Percentiles rank a stretch among this genome's conserved stretches.
These are phyloP conservation scores for Rhododendron kiyosumense DNA, from an alignment of 148 eudicot species.

Conservation along the genomic window DNA sequence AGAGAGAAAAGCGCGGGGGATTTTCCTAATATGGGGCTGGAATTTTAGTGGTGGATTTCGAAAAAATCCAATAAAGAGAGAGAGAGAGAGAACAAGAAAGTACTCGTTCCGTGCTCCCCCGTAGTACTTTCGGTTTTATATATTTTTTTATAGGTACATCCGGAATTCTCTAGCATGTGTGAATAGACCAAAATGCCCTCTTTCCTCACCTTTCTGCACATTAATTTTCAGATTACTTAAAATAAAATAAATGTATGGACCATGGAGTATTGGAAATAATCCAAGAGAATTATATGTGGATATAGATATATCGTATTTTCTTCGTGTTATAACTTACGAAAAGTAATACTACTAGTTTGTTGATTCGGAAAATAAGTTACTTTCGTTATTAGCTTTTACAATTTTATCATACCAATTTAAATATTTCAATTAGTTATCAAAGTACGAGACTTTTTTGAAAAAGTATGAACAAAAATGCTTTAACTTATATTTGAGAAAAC, in stretches of 20 bases:
- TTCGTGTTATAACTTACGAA: too few relatives aligned
- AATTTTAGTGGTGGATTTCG: not conserved
- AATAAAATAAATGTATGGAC: not conserved
- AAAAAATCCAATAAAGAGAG: not conserved
- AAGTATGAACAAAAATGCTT: too few relatives aligned
- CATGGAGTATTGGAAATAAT: too few relatives aligned
- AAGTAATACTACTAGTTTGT: too few relatives aligned
- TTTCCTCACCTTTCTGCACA: not conserved
- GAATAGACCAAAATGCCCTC: not conserved
- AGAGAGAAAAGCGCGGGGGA: conserved; percentile 10
- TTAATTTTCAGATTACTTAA: not conserved
- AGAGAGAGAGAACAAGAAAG: not conserved
- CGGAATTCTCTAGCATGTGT: not conserved
- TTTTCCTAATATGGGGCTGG: not conserved
- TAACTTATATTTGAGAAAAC: too few relatives aligned
- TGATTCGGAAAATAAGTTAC: too few relatives aligned
- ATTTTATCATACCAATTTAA: too few relatives aligned
- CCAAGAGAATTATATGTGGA: too few relatives aligned
- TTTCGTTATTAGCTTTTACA: too few relatives aligned
- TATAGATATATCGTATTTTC: too few relatives aligned
- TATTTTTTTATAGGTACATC: not conserved
- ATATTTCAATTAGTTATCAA: too few relatives aligned
- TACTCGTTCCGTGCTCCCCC: conserved; percentile 3
- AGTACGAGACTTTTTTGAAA: too few relatives aligned
- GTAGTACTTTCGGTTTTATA: not conserved